phyloP scores from a whole-genome alignment of 208 protist species.

The Trypanosoma melophagium region DNA sequence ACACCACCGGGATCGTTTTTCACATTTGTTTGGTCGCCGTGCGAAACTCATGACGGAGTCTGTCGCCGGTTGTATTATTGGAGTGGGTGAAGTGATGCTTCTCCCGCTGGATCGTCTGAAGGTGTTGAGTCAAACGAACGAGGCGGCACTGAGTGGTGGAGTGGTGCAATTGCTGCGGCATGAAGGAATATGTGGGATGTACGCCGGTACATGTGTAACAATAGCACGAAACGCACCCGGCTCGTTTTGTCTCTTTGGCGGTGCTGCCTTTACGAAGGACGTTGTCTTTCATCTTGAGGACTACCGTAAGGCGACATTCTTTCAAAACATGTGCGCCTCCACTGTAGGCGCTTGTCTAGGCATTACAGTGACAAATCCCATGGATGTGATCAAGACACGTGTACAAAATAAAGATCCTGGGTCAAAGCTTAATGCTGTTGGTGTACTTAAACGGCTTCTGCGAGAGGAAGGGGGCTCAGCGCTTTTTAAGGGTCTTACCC shows the following conservation, averaged over 20 bases:
- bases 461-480: slow-evolving; percentile 75
- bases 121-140: slow-evolving; percentile 90
- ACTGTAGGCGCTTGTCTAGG: slow-evolving; percentile 77
- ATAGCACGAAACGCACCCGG: slow-evolving; percentile 88
- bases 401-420: slow-evolving; percentile 76
- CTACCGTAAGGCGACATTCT: slow-evolving; percentile 70
- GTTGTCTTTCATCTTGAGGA: slow-evolving; percentile 80
- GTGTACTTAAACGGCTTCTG: slow-evolving; percentile 50
- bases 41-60: slow-evolving; percentile 74
- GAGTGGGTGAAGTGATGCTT: slow-evolving; percentile 85
- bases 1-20: slow-evolving; percentile 50
- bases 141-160: slow-evolving; percentile 59
- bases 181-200: slow-evolving; percentile 85
- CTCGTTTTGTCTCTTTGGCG: slow-evolving; percentile 91
- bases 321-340: slow-evolving; percentile 87
- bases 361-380: slow-evolving; percentile 88
- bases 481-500: slow-evolving; percentile 90
- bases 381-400: slow-evolving; percentile 94
- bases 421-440: slow-evolving; percentile 44
- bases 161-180: slow-evolving; percentile 64
- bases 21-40: slow-evolving; percentile 48
- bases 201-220: slow-evolving; percentile 81
- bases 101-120: slow-evolving; percentile 91
- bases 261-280: slow-evolving; percentile 86
- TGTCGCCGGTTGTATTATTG: slow-evolving; percentile 82